Evolutionary conservation across 2,329 filamentous ascomycete genomes (phyloP), one percentile per base, ranked within the genome.

Genomic region (Sclerotinia subarctica): DNA sequence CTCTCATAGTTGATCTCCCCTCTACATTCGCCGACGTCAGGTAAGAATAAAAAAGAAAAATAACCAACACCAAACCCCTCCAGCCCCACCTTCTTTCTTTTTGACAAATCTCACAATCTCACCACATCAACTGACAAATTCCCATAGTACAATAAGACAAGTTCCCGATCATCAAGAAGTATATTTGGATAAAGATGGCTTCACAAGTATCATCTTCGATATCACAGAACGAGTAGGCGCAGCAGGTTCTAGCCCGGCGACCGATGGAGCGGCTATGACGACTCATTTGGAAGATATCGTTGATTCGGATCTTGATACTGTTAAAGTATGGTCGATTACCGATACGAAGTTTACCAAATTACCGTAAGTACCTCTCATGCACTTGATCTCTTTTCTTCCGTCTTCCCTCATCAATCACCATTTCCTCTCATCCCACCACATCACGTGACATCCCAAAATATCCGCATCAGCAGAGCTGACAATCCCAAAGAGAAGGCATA

Each of bases 81-180:
- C 56, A 32, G 35, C 63, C 63, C 63, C 63, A 58, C 63, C 54
- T 26, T n/a, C 44, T 11, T 13, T 13, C 38, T 11, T 13, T 13
- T 11, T 0, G n/a, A 42, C 44, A 66, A 65, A 56, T 42, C 38
- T 19, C 63, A 65, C 57, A 26, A 38, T 38, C 63, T 63, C 63
- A 56, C 68, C 59, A 56, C 68, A 75, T 71, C 72, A 72, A 73
- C 52, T 42, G 5, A 42, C 38, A 42, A 53, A 38, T 26, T 17
- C 15, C 15, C 10, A n/a, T 70, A 92, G 90, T 80, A 85, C 85
- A 66, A 84, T 93, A 73, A 88, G 91, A 71, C 86, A 93, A 80
- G 88, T 94, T 6, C 91, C 91, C 63, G 90, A 94, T 78, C 91
- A 96, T 79, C 94, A 98, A 81, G 94, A 97, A 82, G 90, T 97